These are phyloP conservation scores for Rhizodiscina lignyota DNA, from an alignment of 495 filamentous ascomycete species.

Conservation along the genomic window DNA sequence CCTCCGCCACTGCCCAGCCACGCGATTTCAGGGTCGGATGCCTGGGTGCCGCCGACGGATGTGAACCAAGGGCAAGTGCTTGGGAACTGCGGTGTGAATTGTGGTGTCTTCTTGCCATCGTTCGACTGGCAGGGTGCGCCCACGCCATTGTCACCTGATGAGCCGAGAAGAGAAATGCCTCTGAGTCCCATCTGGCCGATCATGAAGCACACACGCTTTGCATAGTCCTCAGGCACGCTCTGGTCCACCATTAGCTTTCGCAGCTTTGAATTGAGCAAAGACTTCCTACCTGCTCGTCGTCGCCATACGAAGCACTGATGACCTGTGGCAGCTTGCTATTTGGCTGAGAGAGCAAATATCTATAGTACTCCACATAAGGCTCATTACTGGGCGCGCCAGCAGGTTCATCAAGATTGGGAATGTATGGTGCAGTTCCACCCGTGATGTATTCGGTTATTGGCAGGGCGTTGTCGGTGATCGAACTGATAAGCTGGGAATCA, in stretches of 20 bases:
- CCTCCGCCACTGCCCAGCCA: neutral
- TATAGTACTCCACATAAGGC: constrained; percentile 1
- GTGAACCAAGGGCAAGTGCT: neutral
- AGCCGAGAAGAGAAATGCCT: constrained; percentile 1
- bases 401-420: neutral
- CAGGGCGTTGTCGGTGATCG: no score
- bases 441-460: constrained; percentile 1
- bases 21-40: constrained; percentile 3
- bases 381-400: neutral
- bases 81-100: neutral
- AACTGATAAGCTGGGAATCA: no score
- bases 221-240: neutral
- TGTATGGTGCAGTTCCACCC: neutral
- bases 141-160: constrained; percentile 1
- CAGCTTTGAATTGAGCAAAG: no score
- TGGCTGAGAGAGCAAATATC: neutral
- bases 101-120: neutral
- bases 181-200: constrained; percentile 1
- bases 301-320: constrained; percentile 1
- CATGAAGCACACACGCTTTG: neutral
- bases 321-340: neutral
- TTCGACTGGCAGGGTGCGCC: neutral
- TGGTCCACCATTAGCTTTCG: no score
- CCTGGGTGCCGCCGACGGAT: neutral
- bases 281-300: no score